Percentiles rank a stretch among this genome's conserved stretches.
phyloP scores from a whole-genome alignment of 768 basidiomycete species.

The Cystobasidium ongulense region DNA sequence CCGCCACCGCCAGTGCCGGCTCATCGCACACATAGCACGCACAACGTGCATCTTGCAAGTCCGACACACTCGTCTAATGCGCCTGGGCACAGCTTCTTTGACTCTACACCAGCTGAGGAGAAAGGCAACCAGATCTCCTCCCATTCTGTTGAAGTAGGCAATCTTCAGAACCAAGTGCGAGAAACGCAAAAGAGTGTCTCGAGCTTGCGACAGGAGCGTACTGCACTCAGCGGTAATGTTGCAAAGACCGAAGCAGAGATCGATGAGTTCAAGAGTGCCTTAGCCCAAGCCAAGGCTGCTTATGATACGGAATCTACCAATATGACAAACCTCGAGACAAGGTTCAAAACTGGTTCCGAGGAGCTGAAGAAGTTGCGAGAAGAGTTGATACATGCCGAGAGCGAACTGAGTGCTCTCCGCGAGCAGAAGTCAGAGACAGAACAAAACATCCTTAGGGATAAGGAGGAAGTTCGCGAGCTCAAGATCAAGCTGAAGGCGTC shows the following conservation, averaged over 20 bases:
- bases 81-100: constrained; percentile 31
- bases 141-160: constrained; percentile 65
- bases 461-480: constrained; percentile 82
- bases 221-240: constrained; percentile 57
- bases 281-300: constrained; percentile 70
- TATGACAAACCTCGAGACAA: constrained; percentile 56
- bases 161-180: constrained; percentile 71
- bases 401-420: constrained; percentile 76
- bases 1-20: constrained; percentile 5
- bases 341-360: constrained; percentile 51
- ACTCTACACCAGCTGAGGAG: constrained; percentile 27
- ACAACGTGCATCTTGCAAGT: not conserved
- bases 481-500: constrained; percentile 76
- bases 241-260: constrained; percentile 66
- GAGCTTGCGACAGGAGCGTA: constrained; percentile 59
- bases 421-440: constrained; percentile 89
- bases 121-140: not conserved
- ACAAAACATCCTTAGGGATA: constrained; percentile 74
- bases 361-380: constrained; percentile 58
- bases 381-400: constrained; percentile 80
- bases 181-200: constrained; percentile 69
- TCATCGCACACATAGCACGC: not conserved
- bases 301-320: constrained; percentile 70
- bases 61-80: not conserved
- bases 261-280: constrained; percentile 68